phyloP scores from a whole-genome alignment of 768 basidiomycete species.

The Erythrobasidium yunnanense region DNA sequence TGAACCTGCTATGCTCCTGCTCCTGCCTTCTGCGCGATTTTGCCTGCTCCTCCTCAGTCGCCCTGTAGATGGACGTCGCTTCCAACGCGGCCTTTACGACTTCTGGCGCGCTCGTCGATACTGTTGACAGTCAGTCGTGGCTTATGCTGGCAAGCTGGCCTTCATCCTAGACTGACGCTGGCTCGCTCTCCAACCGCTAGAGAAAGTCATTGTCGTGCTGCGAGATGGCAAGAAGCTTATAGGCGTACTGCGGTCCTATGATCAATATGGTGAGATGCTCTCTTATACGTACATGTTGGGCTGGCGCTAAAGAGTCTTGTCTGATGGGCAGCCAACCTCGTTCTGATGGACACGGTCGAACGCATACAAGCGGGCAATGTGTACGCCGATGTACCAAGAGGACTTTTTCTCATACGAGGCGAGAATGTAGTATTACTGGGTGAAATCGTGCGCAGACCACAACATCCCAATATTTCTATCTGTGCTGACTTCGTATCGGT shows the following conservation, averaged over 20 bases:
- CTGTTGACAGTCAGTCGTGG: slow-evolving; percentile 91
- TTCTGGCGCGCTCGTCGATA: slow-evolving; percentile 94
- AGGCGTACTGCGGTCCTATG: slow-evolving; percentile 90
- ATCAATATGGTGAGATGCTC: slow-evolving; percentile 83
- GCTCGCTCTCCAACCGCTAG: slow-evolving; percentile 44
- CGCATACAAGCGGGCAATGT: slow-evolving; percentile 67
- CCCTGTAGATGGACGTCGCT: slow-evolving; percentile 14
- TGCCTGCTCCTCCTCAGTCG: neutral
- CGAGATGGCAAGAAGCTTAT: slow-evolving; percentile 93
- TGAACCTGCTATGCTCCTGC: too few relatives aligned
- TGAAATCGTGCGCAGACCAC: slow-evolving; percentile 69
- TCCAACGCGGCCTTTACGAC: slow-evolving; percentile 77
- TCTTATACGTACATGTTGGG: neutral
- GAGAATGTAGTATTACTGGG: slow-evolving; percentile 96
- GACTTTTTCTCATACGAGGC: slow-evolving; percentile 86
- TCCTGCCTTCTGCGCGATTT: too few relatives aligned
- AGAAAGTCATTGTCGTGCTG: slow-evolving; percentile 96
- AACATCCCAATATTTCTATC: too few relatives aligned
- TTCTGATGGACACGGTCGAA: slow-evolving; percentile 89
- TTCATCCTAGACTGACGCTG: neutral
- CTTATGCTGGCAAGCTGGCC: neutral
- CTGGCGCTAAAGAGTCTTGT: neutral
- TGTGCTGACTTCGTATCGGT: neutral
- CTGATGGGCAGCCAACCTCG: slow-evolving; percentile 68
- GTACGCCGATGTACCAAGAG: slow-evolving; percentile 77